phyloP scores from a whole-genome alignment of 2,329 filamentous ascomycete species.

The Colletotrichum theobromicola region DNA sequence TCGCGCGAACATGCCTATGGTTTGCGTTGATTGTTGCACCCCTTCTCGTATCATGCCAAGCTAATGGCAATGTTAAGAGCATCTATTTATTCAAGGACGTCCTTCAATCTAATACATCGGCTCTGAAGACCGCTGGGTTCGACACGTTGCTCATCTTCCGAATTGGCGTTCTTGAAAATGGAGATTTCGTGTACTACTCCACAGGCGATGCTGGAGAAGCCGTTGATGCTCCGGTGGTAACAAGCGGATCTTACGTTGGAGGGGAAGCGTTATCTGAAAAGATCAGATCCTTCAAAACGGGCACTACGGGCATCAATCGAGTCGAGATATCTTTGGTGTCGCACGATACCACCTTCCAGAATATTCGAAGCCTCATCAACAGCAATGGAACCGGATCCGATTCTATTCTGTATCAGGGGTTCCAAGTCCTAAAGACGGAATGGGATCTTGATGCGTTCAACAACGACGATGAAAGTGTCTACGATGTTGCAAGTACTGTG shows the following conservation, averaged over 20 bases:
- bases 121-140: constrained; percentile 46
- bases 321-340: constrained; percentile 50
- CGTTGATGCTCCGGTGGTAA: constrained; percentile 34
- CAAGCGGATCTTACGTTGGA: constrained; percentile 48
- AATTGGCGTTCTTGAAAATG: constrained; percentile 45
- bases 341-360: constrained; percentile 26
- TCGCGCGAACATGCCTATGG: neutral
- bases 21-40: neutral
- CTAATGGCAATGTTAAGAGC: neutral
- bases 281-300: constrained; percentile 40
- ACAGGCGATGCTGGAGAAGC: constrained; percentile 42
- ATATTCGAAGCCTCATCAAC: constrained; percentile 43
- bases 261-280: constrained; percentile 53
- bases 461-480: constrained; percentile 50
- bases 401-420: constrained; percentile 44
- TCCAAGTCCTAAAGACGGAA: constrained; percentile 41
- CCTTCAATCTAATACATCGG: constrained; percentile 46
- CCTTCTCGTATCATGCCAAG: neutral
- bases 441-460: constrained; percentile 51
- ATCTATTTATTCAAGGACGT: constrained; percentile 50
- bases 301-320: constrained; percentile 36
- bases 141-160: constrained; percentile 49
- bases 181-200: constrained; percentile 51
- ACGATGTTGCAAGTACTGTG: constrained; percentile 46
- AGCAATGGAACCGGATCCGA: constrained; percentile 35